Conservation (phyloP, 2,329 filamentous ascomycete species). For the Neurospora crassa region DNA sequence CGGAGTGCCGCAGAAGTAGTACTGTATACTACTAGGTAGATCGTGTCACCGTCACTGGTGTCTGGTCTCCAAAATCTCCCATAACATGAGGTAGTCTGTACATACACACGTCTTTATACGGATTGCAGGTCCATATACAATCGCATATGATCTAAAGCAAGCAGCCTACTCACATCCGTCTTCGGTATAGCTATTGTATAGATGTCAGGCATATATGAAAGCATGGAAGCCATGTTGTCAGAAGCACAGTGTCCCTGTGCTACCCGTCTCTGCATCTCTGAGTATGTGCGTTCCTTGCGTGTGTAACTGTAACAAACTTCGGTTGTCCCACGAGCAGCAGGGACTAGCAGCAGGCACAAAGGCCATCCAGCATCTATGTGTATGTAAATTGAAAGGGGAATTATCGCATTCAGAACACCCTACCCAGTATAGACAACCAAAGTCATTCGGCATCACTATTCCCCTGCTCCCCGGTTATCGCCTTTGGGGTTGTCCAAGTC, state of each 20-base stretch:
- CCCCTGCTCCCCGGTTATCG: neutral
- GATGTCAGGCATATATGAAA: neutral
- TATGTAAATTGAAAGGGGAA: neutral
- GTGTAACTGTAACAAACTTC: neutral
- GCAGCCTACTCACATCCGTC: neutral
- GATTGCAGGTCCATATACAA: neutral
- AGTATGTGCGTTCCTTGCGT: neutral
- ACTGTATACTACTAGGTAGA: neutral
- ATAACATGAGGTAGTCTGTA: neutral
- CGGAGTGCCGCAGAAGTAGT: neutral
- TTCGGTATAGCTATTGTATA: neutral
- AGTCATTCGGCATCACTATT: neutral
- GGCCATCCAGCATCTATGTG: neutral
- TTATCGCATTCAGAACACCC: neutral
- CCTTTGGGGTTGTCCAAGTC: neutral
- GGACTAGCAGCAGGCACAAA: neutral
- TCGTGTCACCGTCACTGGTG: neutral
- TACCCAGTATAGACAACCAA: neutral
- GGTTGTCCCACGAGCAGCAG: neutral
- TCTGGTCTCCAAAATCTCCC: neutral
- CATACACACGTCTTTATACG: neutral
- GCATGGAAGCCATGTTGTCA: neutral
- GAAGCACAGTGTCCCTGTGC: neutral
- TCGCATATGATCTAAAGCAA: neutral
- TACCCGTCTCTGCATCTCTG: neutral